Evolutionary conservation across 2,329 filamentous ascomycete species (phyloP), one percentile per base, ranked within the genome.

Genomic region (Ascomycota sp.): DNA sequence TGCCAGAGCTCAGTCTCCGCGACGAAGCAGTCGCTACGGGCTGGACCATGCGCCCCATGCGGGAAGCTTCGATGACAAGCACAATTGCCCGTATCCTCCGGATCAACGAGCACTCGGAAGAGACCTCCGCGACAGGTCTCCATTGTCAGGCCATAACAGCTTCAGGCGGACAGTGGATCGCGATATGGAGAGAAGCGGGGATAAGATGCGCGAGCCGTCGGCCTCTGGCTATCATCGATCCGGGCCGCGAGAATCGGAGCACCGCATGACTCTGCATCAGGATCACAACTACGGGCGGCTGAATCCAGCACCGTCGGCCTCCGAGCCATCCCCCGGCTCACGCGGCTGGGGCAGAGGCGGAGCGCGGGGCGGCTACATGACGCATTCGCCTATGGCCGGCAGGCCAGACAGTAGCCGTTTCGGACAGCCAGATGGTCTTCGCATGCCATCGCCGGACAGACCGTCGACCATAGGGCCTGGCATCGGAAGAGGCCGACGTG

Each of bases 251-350:
- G 67, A 72, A 20, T 39, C 51, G 3, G 64, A 70, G 27, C 59
- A 66, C 38, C 61, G 36, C 7, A 39, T 59, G 13, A 55, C 53
- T 32, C 55, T 53, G 32, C 61, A 65, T 35, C 62, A 69, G 37
- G 69, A 75, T 43, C 63, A 65, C 11, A 69, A 65, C 32, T 74
- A 74, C 39, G 70, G 70, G 20, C 65, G 70, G 2, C 53, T 75
- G 28, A 73, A 68, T 36, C 51, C 61, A 2, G 57, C 63, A 29
- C 53, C 59, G 29, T 53, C 56, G 17, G 46, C 56, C 21, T 41
- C 57, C 46, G 47, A 54, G 19, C 58, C 63, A 25, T 68, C 68
- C 4, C 61, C 62, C n/a, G 69, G 65, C 2, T 67, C 69, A 11
- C 58, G 61, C 30, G 63, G 56, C 37, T 62, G 57, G 40, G 64